Conservation (phyloP, 169 alveolate genomes). For the Theileria sp. region DNA sequence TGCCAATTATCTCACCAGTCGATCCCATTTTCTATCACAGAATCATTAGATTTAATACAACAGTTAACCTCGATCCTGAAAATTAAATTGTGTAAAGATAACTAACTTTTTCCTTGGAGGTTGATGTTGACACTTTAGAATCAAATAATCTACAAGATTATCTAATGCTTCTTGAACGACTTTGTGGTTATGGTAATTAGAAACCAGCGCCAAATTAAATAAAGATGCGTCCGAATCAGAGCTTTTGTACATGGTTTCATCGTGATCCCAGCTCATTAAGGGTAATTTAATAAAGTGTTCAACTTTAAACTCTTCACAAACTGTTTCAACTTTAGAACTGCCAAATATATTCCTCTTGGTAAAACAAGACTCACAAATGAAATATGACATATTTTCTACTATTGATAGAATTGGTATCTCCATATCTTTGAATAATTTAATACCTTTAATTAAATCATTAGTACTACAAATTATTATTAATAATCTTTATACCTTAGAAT, state of each 20-base stretch:
- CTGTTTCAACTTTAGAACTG: constrained; percentile 5
- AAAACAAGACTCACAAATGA: constrained; percentile 75
- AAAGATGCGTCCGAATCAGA: neutral
- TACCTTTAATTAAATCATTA: constrained; percentile 92
- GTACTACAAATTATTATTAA: constrained; percentile 71
- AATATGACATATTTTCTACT: constrained; percentile 95
- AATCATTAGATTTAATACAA: neutral
- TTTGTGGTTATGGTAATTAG: neutral
- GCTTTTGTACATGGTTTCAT: neutral
- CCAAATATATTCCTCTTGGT: constrained; percentile 37
- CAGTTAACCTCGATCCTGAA: neutral
- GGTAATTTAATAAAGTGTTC: constrained; percentile 25
- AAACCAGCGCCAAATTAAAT: neutral
- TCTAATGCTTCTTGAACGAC: neutral
- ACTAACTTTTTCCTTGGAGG: neutral
- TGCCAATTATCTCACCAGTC: neutral
- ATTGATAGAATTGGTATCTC: constrained; percentile 90
- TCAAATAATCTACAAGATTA: constrained; percentile 4
- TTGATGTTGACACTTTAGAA: neutral
- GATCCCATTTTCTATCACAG: neutral
- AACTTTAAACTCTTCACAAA: constrained; percentile 17
- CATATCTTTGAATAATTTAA: constrained; percentile 88
- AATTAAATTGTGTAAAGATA: no score
- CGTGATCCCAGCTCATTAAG: neutral
- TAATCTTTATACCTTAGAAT: constrained; percentile 71